Conservation (phyloP, 1,284 basidiomycete genomes). For the Entoloma clypeatum region DNA sequence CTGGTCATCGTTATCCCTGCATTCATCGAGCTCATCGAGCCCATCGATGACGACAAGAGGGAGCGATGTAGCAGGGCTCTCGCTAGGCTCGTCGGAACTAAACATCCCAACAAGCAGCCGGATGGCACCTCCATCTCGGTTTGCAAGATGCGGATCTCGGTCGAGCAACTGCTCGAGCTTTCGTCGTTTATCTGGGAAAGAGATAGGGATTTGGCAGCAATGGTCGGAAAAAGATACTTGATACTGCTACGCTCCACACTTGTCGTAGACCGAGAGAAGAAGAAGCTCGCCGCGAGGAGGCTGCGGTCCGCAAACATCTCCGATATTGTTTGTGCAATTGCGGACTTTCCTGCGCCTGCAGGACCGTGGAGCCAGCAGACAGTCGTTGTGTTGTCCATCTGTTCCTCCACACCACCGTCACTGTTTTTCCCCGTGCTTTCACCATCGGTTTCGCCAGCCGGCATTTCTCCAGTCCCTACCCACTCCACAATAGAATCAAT, state of each 20-base stretch:
- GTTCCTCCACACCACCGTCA: too few relatives aligned
- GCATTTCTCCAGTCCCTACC: too few relatives aligned
- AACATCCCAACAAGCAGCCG: neutral
- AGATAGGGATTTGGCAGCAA: conserved; percentile 11
- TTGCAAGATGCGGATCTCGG: too few relatives aligned
- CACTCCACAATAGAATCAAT: too few relatives aligned
- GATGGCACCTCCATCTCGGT: too few relatives aligned
- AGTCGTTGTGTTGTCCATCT: too few relatives aligned
- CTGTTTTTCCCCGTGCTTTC: too few relatives aligned
- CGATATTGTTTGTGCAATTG: conserved; percentile 14
- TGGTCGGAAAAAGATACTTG: conserved; percentile 8
- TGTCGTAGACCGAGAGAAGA: conserved; percentile 13
- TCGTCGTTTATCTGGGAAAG: neutral
- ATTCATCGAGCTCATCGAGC: conserved; percentile 3
- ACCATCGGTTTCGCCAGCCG: too few relatives aligned
- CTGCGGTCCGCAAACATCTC: conserved; percentile 1
- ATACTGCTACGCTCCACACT: neutral
- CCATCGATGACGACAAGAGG: conserved; percentile 7
- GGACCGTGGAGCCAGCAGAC: conserved; percentile 12
- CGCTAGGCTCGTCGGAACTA: neutral
- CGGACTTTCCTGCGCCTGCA: conserved; percentile 15
- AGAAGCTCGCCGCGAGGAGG: conserved; percentile 11
- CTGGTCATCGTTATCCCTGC: conserved; percentile 3
- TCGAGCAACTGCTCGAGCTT: neutral
- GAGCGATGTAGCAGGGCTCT: neutral